Evolutionary conservation across 345 rosid genomes (phyloP), one percentile per base, ranked within the genome.

Genomic region (Salix arbutifolia): DNA sequence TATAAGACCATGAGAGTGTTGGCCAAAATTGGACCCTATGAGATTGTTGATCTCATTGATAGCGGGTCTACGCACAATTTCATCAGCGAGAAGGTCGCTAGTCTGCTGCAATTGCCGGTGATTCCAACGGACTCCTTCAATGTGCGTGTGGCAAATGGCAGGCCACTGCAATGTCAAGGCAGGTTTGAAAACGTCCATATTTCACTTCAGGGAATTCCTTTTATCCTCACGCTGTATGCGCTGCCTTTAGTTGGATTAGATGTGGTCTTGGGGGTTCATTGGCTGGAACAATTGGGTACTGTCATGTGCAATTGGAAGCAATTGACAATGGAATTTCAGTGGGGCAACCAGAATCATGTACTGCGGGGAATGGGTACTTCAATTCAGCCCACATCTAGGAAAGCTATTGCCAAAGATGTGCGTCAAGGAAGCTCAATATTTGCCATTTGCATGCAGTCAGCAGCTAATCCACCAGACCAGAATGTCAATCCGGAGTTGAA

Each of bases 401-500:
- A 6, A 19, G 5, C 17, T 1, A 50, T 71, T 25, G 6, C 38
- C 1, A 50, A 71, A 38, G 26, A 71, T 2, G 1, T 18, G 17
- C 31, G n/a, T 2, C 11, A 52, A 19, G 18, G 21, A 7, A 52
- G 8, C 9, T 52, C 11, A 0, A 17, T 50, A 3, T 50, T 72
- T 52, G 21, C 25, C 0, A 5, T 58, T 30, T 72, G 65, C 21
- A 0, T 26, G 1, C 25, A 48, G 50, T 11, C 7, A 25, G 5
- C 1, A 8, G 0, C 33, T n/a, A 3, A 18, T 12, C 0, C 2
- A 5, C 0, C 19, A 25, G 0, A 10, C 17, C 1, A 30, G 10
- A 56, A 1, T 52, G 14, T 53, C 30, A 40, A 71, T 28, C 46
- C 28, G 0, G 6, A 52, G 2, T 8, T 50, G 11, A 16, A 42